phyloP scores from a whole-genome alignment of 179 eudicot genomes.

The Patellifolia procumbens region DNA sequence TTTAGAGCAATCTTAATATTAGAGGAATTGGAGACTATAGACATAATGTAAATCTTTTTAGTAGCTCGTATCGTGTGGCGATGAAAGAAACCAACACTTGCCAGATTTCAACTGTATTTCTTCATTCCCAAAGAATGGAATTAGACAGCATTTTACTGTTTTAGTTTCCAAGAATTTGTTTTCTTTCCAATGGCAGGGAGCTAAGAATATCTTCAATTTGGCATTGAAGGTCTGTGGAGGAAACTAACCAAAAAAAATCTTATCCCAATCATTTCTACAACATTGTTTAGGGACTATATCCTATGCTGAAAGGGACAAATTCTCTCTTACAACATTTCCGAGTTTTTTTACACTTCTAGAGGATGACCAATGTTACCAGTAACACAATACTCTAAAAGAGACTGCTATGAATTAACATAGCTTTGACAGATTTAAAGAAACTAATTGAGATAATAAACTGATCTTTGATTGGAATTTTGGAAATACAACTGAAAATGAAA shows the following conservation, averaged over 20 bases:
- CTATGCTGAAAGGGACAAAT: not conserved
- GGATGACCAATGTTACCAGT: not conserved
- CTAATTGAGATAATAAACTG: not conserved
- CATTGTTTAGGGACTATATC: not conserved
- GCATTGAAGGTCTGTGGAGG: not conserved
- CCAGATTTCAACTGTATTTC: not conserved
- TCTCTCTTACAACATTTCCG: not conserved
- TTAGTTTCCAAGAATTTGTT: constrained; percentile 23
- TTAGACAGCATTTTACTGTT: constrained; percentile 19
- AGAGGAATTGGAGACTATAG: too few relatives aligned
- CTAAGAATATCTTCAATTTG: not conserved
- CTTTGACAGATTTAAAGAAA: too few relatives aligned
- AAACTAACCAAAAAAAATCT: not conserved
- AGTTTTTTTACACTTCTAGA: not conserved
- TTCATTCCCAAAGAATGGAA: constrained; percentile 16
- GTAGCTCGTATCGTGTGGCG: too few relatives aligned
- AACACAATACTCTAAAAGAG: not conserved
- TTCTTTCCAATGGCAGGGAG: not conserved
- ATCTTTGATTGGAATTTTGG: too few relatives aligned
- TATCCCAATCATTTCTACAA: too few relatives aligned
- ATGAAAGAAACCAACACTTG: not conserved
- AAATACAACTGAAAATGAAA: too few relatives aligned
- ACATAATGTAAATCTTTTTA: too few relatives aligned
- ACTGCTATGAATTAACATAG: too few relatives aligned
- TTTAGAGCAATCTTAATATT: not conserved